These are phyloP conservation scores for Eragrostis curvula DNA, from an alignment of 176 grass and related monocot species.

Conservation along the genomic window DNA sequence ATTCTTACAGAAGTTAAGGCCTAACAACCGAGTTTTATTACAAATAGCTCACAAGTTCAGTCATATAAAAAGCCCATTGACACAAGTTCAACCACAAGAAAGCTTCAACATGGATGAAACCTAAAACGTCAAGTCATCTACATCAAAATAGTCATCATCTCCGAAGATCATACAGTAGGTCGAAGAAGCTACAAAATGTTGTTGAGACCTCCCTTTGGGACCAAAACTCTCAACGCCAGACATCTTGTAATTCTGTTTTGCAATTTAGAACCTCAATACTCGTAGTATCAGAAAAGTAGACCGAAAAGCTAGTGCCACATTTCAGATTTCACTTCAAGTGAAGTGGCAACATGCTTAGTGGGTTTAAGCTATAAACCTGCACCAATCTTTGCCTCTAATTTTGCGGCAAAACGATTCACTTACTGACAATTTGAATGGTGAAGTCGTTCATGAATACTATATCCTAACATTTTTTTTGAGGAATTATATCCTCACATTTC, in stretches of 20 bases:
- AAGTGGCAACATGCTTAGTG: neutral
- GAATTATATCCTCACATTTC: slow-evolving; percentile 1
- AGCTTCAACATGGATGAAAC: too few relatives aligned
- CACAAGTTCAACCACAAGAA: too few relatives aligned
- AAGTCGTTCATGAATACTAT: slow-evolving; percentile 21
- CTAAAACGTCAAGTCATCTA: too few relatives aligned
- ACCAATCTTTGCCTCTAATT: slow-evolving; percentile 1
- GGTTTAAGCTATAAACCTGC: slow-evolving; percentile 1
- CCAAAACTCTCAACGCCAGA: neutral
- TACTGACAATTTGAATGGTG: neutral
- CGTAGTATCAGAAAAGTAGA: neutral
- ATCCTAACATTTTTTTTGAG: neutral
- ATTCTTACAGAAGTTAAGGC: too few relatives aligned
- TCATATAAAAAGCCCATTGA: too few relatives aligned
- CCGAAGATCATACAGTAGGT: too few relatives aligned
- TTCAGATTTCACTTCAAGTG: neutral
- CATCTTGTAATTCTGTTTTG: neutral
- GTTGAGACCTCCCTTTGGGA: too few relatives aligned
- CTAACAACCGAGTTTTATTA: too few relatives aligned
- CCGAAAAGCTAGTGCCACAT: neutral
- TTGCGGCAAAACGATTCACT: slow-evolving; percentile 19
- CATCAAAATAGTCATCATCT: too few relatives aligned
- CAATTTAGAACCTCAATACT: neutral
- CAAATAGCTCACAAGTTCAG: too few relatives aligned
- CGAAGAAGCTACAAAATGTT: too few relatives aligned